Conservation (phyloP, 1,284 basidiomycete genomes). For the Ustilago lituana region DNA sequence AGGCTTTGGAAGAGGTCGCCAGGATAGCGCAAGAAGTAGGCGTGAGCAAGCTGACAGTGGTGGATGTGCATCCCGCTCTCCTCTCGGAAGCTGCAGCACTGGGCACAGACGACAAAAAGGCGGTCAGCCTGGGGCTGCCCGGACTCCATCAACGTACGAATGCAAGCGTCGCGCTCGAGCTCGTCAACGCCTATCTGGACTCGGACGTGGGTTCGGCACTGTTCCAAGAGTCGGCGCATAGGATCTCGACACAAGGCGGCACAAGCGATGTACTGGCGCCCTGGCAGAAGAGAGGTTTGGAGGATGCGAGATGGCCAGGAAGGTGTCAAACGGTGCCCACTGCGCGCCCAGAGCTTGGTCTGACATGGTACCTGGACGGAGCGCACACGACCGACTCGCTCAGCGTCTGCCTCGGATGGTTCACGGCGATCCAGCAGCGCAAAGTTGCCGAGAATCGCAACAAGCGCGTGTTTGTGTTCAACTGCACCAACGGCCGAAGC, state of each 20-base stretch:
- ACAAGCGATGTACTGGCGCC: neutral
- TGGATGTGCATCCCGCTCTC: conserved; percentile 39
- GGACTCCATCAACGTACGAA: conserved; percentile 92
- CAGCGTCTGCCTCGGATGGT: conserved; percentile 87
- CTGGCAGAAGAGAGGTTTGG: conserved; percentile 75
- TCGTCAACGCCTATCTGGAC: conserved; percentile 78
- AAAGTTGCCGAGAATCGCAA: conserved; percentile 39
- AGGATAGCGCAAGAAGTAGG: conserved; percentile 76
- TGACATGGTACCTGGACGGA: conserved; percentile 92
- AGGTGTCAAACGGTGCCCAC: conserved; percentile 82
- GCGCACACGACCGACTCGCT: conserved; percentile 95
- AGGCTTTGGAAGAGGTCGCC: conserved; percentile 76
- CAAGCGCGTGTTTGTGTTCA: conserved; percentile 84
- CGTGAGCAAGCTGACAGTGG: conserved; percentile 28
- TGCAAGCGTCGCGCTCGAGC: conserved; percentile 83
- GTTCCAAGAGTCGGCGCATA: conserved; percentile 30
- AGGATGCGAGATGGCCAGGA: conserved; percentile 89
- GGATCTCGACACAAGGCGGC: neutral
- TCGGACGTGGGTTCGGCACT: conserved; percentile 62
- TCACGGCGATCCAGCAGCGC: conserved; percentile 43
- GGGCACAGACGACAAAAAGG: conserved; percentile 1
- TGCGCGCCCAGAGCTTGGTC: conserved; percentile 69
- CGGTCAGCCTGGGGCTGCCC: conserved; percentile 74
- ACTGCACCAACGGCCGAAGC: conserved; percentile 91
- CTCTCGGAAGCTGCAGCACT: conserved; percentile 16